Evolutionary conservation across 2,329 filamentous ascomycete genomes (phyloP).

Genomic region (Diaporthe sp.): DNA sequence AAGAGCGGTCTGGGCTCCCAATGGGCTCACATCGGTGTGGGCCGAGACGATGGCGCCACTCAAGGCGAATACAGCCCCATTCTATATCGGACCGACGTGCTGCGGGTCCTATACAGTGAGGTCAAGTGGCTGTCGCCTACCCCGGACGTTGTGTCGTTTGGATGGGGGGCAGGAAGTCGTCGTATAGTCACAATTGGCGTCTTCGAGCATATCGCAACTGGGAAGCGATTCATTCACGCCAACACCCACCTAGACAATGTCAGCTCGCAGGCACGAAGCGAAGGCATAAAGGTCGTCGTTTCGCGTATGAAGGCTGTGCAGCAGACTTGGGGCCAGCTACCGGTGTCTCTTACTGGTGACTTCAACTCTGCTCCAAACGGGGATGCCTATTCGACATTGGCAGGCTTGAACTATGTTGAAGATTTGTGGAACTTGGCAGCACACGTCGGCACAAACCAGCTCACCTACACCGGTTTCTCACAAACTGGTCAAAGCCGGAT

Average conservation of each 20-base stretch:
- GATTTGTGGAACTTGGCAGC: slow-evolving; percentile 43
- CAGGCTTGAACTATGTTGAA: slow-evolving; percentile 37
- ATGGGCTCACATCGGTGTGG: slow-evolving; percentile 69
- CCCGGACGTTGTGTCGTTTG: slow-evolving; percentile 66
- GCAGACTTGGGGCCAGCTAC: slow-evolving; percentile 42
- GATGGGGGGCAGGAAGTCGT: slow-evolving; percentile 64
- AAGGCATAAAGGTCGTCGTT: slow-evolving; percentile 61
- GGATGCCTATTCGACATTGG: slow-evolving; percentile 57
- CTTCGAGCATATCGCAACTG: slow-evolving; percentile 57
- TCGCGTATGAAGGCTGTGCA: slow-evolving; percentile 47
- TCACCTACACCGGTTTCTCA: slow-evolving; percentile 59
- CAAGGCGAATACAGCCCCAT: slow-evolving; percentile 78
- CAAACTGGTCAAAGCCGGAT: slow-evolving; percentile 49
- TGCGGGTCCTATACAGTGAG: slow-evolving; percentile 62
- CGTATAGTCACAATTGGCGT: slow-evolving; percentile 63
- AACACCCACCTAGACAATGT: slow-evolving; percentile 68
- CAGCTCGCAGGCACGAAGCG: slow-evolving; percentile 54
- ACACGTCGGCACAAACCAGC: slow-evolving; percentile 54
- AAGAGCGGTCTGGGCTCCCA: slow-evolving; percentile 55
- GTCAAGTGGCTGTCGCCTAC: slow-evolving; percentile 75
- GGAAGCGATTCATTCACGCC: slow-evolving; percentile 56
- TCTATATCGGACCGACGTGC: slow-evolving; percentile 69
- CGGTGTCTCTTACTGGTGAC: slow-evolving; percentile 57
- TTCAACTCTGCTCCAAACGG: slow-evolving; percentile 57
- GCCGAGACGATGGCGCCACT: slow-evolving; percentile 68